Evolutionary conservation across 1,284 basidiomycete genomes (phyloP).

Genomic region (Apiotrichum siamense): DNA sequence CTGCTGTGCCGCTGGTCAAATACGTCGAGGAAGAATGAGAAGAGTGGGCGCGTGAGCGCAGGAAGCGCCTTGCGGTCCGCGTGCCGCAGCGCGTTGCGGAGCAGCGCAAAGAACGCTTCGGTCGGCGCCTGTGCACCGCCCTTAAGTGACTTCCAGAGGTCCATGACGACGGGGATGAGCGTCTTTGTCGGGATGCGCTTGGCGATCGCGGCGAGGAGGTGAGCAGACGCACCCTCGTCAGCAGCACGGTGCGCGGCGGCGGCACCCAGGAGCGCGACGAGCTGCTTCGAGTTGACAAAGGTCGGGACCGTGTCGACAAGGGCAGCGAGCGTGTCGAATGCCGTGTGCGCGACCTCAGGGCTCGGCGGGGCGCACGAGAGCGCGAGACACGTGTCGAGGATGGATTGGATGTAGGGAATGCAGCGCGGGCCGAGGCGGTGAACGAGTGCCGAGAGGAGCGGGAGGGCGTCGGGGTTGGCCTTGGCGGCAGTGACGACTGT

Average conservation of each 20-base stretch:
- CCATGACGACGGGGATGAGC: conserved; percentile 58
- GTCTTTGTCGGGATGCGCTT: conserved; percentile 65
- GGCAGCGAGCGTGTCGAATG: conserved; percentile 29
- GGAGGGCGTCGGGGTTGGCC: conserved; percentile 52
- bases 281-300: conserved; percentile 47
- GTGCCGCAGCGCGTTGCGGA: conserved; percentile 61
- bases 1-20: conserved; percentile 58
- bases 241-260: conserved; percentile 32
- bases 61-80: conserved; percentile 62
- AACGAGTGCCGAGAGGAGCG: conserved; percentile 49
- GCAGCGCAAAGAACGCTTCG: conserved; percentile 59
- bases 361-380: conserved; percentile 47
- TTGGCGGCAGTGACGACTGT: conserved; percentile 53
- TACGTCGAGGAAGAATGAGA: conserved; percentile 74
- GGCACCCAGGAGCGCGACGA: conserved; percentile 42
- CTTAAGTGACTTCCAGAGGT: conserved; percentile 44
- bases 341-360: conserved; percentile 15
- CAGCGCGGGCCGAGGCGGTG: conserved; percentile 73
- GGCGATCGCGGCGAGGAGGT: conserved; percentile 54
- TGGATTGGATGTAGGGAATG: conserved; percentile 72
- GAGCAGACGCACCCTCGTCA: conserved; percentile 19
- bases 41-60: conserved; percentile 64
- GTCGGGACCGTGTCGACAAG: conserved; percentile 45
- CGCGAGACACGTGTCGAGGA: conserved; percentile 57
- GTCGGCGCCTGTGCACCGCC: conserved; percentile 25